These are phyloP conservation scores for Tolypocladium endophyticum DNA, from an alignment of 2,329 filamentous ascomycete genomes.

Conservation along the genomic window DNA sequence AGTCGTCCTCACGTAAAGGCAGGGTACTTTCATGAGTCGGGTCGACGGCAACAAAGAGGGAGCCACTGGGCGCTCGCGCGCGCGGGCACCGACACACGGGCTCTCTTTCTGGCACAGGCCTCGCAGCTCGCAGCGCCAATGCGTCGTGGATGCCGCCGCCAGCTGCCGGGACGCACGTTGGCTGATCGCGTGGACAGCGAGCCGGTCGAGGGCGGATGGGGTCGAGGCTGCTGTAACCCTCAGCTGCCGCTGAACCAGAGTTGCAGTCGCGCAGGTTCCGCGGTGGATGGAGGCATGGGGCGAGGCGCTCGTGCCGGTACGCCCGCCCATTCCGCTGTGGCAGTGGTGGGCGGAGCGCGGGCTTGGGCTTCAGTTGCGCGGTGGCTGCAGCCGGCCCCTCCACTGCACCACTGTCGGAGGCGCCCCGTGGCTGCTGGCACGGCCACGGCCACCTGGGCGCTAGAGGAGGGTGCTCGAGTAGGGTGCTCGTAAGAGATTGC, in stretches of 20 bases:
- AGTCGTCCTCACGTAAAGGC: neutral
- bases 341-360: neutral
- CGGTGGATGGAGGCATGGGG: neutral
- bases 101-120: neutral
- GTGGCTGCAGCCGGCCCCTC: neutral
- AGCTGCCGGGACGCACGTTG: neutral
- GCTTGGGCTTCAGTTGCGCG: neutral
- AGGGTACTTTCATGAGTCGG: neutral
- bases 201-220: neutral
- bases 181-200: neutral
- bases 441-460: neutral
- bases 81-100: neutral
- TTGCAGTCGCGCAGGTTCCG: neutral
- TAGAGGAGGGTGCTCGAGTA: too few relatives aligned
- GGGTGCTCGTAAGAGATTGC: neutral
- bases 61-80: neutral
- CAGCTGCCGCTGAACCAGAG: neutral
- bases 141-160: neutral
- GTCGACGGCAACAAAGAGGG: neutral
- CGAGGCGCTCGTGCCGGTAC: neutral
- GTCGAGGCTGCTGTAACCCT: neutral
- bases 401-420: neutral
- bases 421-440: neutral
- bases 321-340: neutral
- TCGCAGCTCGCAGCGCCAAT: neutral